Base-by-base conservation (phyloP, 2,329 filamentous ascomycete species). In the Rhinocladiella mackenziei region DNA sequence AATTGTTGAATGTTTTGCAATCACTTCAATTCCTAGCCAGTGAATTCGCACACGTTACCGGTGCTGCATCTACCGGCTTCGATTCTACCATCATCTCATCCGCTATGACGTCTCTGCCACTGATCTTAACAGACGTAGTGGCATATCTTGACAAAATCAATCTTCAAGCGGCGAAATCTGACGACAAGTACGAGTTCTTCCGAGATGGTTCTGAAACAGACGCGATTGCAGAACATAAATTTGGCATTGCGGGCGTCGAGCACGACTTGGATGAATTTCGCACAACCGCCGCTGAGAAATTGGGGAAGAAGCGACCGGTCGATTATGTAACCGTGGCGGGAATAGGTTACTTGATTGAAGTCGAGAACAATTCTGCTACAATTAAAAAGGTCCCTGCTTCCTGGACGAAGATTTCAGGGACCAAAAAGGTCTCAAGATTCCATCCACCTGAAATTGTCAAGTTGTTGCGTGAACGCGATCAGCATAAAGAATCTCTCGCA, bases 161-260 rank as follows among this genome's bases (percentile, higher is more conserved):
- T 57, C 72, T 83, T 22, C 76, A 86, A 54, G 86, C 92, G 1
- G 92, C 91, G 0, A 83, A 82, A 36, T 80, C 78, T 17, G 84
- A 97, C 59, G 89, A 98, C 72, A 96, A 95, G 63, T 97, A 96
- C 63, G 74, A 76, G 25, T 98, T 98, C 72, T 96, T 98, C 64
- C 80, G 84, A 4, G 88, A 95, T 52, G 78, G 84, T 28, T 77
- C 88, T 51, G 91, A 96, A 65, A 94, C 86, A 0, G 89, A 96
- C 18, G 84, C 81, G 31, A 96, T 98, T 54, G 82, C 83, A 14
- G 83, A 91, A 56, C 83, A 94, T 60, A 95, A 96, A 64, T 71
- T 94, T 25, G 86, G 86, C 50, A 98, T 98, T 54, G 87, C 82
- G n/a, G 83, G 81, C 15, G 86, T 97, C 4, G 91, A 98, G 66